A percentile compares a stretch with the other conserved stretches of the same genome.
Evolutionary conservation across 371 early-diverging fungal species (phyloP).

Genomic region (Batkoa obscura): DNA sequence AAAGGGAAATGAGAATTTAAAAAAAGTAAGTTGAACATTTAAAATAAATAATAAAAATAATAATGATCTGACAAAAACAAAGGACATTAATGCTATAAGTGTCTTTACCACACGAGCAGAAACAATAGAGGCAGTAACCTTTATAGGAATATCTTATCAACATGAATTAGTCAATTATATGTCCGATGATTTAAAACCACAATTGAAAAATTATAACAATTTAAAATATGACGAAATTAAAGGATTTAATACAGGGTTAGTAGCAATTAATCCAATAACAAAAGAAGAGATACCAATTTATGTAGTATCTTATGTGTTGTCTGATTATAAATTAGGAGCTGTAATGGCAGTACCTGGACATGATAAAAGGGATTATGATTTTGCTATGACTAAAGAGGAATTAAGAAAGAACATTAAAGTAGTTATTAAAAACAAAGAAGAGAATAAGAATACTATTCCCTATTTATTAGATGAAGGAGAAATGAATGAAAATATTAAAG

Average conservation of each 20-base stretch:
- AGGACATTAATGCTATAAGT: too few relatives aligned
- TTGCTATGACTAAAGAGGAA: conserved; percentile 26
- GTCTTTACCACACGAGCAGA: too few relatives aligned
- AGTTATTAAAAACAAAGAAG: too few relatives aligned
- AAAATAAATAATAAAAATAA: too few relatives aligned
- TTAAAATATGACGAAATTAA: neutral
- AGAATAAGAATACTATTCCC: conserved; percentile 13
- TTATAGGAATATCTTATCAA: too few relatives aligned
- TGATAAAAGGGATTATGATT: conserved; percentile 55
- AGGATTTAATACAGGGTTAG: conserved; percentile 44
- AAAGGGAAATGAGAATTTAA: neutral
- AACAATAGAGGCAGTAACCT: too few relatives aligned
- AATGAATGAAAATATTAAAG: conserved; percentile 4
- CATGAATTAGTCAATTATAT: neutral
- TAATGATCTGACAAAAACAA: too few relatives aligned
- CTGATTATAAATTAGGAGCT: conserved; percentile 67
- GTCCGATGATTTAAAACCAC: neutral
- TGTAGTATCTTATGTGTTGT: conserved; percentile 54
- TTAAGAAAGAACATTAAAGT: too few relatives aligned
- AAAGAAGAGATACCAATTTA: conserved; percentile 44
- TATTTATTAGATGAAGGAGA: conserved; percentile 27
- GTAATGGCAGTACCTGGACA: conserved; percentile 81
- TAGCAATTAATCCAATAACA: conserved; percentile 43
- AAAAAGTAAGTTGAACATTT: too few relatives aligned
- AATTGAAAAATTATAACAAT: neutral